A percentile compares a stretch with the other conserved stretches of the same genome.
Conservation (phyloP, 2,329 filamentous ascomycete species). For the Monosporascus sp. region DNA sequence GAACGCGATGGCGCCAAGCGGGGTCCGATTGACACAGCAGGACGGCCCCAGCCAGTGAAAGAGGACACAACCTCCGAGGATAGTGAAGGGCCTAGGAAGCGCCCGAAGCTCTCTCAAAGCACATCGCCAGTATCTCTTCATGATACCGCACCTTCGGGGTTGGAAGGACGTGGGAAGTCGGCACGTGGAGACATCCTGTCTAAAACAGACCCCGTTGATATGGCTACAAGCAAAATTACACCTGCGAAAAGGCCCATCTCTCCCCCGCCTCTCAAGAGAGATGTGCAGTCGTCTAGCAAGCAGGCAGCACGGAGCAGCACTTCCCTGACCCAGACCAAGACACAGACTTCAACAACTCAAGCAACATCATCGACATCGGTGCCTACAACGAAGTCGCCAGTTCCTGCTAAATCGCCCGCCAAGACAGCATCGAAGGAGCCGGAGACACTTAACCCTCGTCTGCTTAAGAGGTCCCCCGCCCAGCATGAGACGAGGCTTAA, state of each 20-base stretch:
- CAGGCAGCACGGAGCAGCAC: not conserved
- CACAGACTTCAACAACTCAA: not conserved
- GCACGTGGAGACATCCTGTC: not conserved
- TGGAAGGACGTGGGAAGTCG: not conserved
- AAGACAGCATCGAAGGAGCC: constrained; percentile 25
- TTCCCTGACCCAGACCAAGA: not conserved
- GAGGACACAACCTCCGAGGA: not conserved
- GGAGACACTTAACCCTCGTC: constrained; percentile 63
- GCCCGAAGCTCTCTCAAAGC: not conserved
- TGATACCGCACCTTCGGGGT: not conserved
- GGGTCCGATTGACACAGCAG: constrained; percentile 3
- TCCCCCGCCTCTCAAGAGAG: constrained; percentile 1
- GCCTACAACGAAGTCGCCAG: constrained; percentile 1
- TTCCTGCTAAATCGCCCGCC: constrained; percentile 2
- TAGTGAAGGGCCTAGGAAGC: not conserved
- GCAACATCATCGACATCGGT: not conserved
- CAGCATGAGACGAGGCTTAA: constrained; percentile 51
- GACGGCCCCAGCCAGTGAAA: not conserved
- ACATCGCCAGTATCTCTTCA: not conserved
- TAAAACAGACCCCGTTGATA: not conserved
- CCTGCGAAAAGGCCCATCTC: constrained; percentile 2
- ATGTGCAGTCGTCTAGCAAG: not conserved
- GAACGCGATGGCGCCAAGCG: constrained; percentile 25
- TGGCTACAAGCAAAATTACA: not conserved
- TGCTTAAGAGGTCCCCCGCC: constrained; percentile 54